phyloP scores from a whole-genome alignment of 352 stramenopile species.

The Globisporangium abappressorium region DNA sequence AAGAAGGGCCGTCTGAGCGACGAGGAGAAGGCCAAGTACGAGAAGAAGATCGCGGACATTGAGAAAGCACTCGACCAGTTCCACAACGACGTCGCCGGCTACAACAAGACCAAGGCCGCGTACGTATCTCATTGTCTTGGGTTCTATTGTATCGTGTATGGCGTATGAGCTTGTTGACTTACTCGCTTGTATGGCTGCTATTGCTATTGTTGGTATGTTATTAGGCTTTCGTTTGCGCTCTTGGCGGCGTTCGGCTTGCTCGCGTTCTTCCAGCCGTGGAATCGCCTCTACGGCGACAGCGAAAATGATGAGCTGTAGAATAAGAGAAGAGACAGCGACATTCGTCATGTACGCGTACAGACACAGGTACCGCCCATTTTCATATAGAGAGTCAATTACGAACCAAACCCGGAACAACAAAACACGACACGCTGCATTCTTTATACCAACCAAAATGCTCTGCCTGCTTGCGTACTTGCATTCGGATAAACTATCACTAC shows the following conservation, averaged over 20 bases:
- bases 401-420: not conserved
- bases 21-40: slow-evolving; percentile 52
- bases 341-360: not conserved
- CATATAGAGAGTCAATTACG: not conserved
- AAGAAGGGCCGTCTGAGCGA: slow-evolving; percentile 62
- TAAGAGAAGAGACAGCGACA: not conserved
- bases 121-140: slow-evolving; percentile 23
- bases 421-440: not conserved
- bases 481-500: not conserved
- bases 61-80: slow-evolving; percentile 75
- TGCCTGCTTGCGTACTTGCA: not conserved
- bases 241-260: slow-evolving; percentile 58
- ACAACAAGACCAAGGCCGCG: slow-evolving; percentile 81
- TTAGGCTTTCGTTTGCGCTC: slow-evolving; percentile 41
- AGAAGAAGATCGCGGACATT: slow-evolving; percentile 71
- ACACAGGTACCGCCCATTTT: not conserved
- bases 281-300: slow-evolving; percentile 14
- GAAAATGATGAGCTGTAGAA: slow-evolving; percentile 46
- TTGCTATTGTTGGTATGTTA: not conserved
- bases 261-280: slow-evolving; percentile 78
- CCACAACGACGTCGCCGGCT: slow-evolving; percentile 68
- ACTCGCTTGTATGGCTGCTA: not conserved
- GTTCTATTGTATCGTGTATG: not conserved
- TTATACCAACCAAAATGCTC: not conserved
- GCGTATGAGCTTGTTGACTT: slow-evolving; percentile 1